Evolutionary conservation across 1,284 basidiomycete species (phyloP).

Genomic region (Xerocomus cyaneibrunnescens): DNA sequence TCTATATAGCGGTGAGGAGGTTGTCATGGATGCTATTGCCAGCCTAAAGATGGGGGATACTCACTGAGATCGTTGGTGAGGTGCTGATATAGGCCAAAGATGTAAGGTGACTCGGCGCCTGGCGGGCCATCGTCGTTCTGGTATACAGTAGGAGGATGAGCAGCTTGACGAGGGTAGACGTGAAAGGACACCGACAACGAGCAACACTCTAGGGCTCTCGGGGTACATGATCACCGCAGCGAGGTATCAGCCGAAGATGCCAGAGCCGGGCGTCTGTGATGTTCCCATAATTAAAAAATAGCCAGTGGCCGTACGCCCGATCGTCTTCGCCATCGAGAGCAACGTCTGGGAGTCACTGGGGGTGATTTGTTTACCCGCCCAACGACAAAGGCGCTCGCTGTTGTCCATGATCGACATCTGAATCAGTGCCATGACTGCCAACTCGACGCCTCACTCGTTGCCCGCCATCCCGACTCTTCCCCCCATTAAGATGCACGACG

Average conservation of each 20-base stretch:
- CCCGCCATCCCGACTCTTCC: conserved; percentile 48
- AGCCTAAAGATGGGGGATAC: conserved; percentile 5
- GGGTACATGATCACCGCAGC: conserved; percentile 8
- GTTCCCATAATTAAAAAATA: conserved; percentile 29
- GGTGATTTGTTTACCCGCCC: conserved; percentile 4
- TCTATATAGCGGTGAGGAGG: conserved; percentile 44
- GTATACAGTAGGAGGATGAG: background rate
- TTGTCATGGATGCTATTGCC: conserved; percentile 7
- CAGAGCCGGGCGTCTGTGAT: conserved; percentile 18
- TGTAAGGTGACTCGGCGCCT: conserved; percentile 75
- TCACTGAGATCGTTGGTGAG: conserved; percentile 65
- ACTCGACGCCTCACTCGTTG: conserved; percentile 26
- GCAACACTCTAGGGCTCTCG: conserved; percentile 46
- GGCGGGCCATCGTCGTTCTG: conserved; percentile 92
- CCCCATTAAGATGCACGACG: conserved; percentile 45
- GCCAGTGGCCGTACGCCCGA: background rate
- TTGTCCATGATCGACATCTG: conserved; percentile 21
- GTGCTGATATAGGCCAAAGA: conserved; percentile 74
- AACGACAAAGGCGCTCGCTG: conserved; percentile 6
- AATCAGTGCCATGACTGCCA: conserved; percentile 23
- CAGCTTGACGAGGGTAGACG: conserved; percentile 4
- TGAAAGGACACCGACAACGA: conserved; percentile 48
- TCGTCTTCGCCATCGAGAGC: conserved; percentile 11
- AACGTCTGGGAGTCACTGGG: conserved; percentile 1
- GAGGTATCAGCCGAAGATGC: background rate